phyloP scores from a whole-genome alignment of 176 grass and related monocot species.

The Musa acuminata region DNA sequence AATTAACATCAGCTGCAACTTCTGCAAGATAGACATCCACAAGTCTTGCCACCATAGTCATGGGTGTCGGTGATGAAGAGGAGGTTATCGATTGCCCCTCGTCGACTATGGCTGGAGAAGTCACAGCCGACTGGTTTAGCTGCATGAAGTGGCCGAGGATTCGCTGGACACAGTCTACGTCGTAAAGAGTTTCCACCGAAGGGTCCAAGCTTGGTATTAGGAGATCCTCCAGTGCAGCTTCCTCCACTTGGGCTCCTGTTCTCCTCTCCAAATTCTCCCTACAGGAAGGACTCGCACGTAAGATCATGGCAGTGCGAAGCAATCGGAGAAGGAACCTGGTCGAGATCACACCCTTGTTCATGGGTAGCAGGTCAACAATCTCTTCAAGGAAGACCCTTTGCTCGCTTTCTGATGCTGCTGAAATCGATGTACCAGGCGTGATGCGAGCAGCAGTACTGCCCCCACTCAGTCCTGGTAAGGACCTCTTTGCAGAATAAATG shows the following conservation, averaged over 20 bases:
- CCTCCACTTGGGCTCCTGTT: conserved; percentile 70
- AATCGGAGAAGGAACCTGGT: conserved; percentile 64
- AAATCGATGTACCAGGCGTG: conserved; percentile 36
- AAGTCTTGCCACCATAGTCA: conserved; percentile 62
- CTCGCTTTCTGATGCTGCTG: conserved; percentile 47
- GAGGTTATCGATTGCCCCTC: conserved; percentile 28
- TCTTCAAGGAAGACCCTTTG: conserved; percentile 85
- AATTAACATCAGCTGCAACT: conserved; percentile 65
- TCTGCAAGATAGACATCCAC: conserved; percentile 73
- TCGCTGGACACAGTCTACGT: conserved; percentile 79
- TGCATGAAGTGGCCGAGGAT: conserved; percentile 84
- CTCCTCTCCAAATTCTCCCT: conserved; percentile 67
- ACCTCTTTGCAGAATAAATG: conserved; percentile 61
- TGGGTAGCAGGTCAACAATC: conserved; percentile 69
- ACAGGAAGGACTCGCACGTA: conserved; percentile 59
- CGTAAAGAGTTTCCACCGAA: conserved; percentile 68
- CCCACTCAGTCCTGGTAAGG: conserved; percentile 41
- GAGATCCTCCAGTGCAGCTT: conserved; percentile 66
- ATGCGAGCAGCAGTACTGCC: conserved; percentile 33
- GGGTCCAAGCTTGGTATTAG: conserved; percentile 68
- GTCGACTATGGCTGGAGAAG: conserved; percentile 33
- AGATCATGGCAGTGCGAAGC: conserved; percentile 65
- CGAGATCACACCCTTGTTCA: conserved; percentile 59
- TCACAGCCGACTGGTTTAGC: conserved; percentile 30
- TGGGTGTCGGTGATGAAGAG: conserved; percentile 28